Evolutionary conservation across 768 basidiomycete species (phyloP).

Genomic region (Boletus insuetus): DNA sequence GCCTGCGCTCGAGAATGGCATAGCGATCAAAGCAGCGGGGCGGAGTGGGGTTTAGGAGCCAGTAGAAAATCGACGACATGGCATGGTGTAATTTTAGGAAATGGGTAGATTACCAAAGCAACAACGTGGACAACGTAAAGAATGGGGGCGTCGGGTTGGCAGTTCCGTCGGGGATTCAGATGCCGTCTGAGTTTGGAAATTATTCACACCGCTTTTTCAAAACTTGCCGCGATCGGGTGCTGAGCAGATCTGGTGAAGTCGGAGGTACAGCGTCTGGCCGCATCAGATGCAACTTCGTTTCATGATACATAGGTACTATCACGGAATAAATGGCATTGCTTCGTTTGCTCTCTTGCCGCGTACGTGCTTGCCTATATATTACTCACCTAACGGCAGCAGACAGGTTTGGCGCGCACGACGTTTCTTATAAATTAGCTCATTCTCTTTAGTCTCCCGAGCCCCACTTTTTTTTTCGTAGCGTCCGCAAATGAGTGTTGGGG

Average conservation of each 20-base stretch:
- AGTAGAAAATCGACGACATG: neutral
- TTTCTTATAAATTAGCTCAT: constrained; percentile 21
- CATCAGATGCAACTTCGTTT: neutral
- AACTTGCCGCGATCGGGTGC: too few species aligned
- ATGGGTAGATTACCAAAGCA: neutral
- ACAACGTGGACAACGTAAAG: neutral
- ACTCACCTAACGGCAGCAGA: constrained; percentile 18
- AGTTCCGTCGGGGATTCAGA: neutral
- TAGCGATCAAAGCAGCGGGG: constrained; percentile 61
- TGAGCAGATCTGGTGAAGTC: too few species aligned
- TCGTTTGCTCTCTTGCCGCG: neutral
- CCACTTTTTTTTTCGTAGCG: neutral
- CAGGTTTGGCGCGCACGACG: constrained; percentile 1
- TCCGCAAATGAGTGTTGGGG: constrained; percentile 16
- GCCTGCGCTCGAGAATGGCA: constrained; percentile 42
- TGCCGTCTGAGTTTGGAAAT: neutral
- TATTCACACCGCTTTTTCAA: neutral
- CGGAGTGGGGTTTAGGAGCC: constrained; percentile 52
- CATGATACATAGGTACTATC: neutral
- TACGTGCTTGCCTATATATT: neutral
- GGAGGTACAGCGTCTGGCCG: too few species aligned
- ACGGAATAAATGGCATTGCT: neutral
- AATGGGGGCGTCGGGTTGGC: neutral
- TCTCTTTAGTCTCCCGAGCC: neutral
- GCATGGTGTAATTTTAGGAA: neutral